Percentiles rank a stretch among this genome's conserved stretches.
Conservation (phyloP, 148 eudicot genomes). For the Mesembryanthemum crystallinum region DNA sequence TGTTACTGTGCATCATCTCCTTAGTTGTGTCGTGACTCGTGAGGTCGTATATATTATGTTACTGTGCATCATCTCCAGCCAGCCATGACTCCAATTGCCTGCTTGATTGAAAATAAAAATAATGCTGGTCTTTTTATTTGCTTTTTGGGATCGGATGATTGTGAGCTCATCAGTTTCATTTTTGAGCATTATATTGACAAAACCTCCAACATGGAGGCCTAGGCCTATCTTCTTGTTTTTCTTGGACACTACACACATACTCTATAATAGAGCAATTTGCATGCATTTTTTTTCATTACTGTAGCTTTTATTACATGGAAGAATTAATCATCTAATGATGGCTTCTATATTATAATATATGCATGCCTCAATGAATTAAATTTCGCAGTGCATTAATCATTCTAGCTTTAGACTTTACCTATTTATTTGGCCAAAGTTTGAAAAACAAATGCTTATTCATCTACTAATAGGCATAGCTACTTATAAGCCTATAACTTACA, state of each 20-base stretch:
- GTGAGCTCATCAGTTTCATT: conserved; percentile 29
- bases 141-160: conserved; percentile 32
- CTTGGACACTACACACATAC: no score
- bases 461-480: no score
- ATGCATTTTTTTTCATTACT: conserved; percentile 35
- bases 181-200: conserved; percentile 40
- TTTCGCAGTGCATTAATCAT: not conserved
- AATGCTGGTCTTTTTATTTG: no score
- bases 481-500: conserved; percentile 31
- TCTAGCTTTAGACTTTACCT: no score
- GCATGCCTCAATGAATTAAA: conserved; percentile 17
- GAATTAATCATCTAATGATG: conserved; percentile 32
- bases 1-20: no score
- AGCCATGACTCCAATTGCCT: not conserved
- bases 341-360: no score
- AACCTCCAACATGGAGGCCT: conserved; percentile 47
- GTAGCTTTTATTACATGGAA: conserved; percentile 21
- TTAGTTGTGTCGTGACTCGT: no score
- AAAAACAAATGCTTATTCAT: not conserved
- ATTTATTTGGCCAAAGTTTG: no score
- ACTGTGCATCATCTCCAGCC: no score
- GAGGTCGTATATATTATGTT: no score
- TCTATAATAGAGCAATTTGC: conserved; percentile 37
- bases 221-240: conserved; percentile 40
- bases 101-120: no score